Base-by-base conservation (phyloP, 169 alveolate genomes). In the Plasmodium gonderi region DNA sequence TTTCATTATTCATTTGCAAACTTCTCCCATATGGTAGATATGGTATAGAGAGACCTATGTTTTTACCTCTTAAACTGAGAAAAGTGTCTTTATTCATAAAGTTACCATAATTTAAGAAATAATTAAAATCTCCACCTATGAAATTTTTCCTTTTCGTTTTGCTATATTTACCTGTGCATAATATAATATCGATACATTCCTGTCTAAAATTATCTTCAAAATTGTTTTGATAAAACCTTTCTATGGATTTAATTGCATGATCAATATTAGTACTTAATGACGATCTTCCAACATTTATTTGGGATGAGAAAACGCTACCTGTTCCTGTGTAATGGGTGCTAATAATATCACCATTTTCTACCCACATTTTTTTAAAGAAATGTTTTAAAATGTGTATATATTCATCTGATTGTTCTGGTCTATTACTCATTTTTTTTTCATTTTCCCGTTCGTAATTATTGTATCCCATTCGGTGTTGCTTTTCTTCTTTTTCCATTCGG, bases 261-360 rank as follows among this genome's bases (percentile, higher is more conserved):
- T 96, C 97, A 42, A 98, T 94, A 72, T 96, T 94, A 0, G 98
- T 98, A 75, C 95, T 94, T 65, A 98, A 89, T 38, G 98, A 96
- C 69, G 97, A 95, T 72, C 97, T 96, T 44, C 98, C 98, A 12
- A 97, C 96, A 94, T 97, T 97, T 6, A 99, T 98, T 14, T 97
- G 99, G 45, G 97, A 96, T 14, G 99, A 96, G 49, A 96, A 97
- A 23, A 97, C 98, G 54, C 99, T 97, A 11, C 98, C 98, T 11
- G 99, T 98, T n/a, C 99, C 99, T 2, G 99, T 95, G 93, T 98
- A 97, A 76, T 97, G 96, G 47, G 96, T 95, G 80, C 98, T 97
- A 8, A 98, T 94, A 77, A 93, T 94, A 91, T 98, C 99, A 7
- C 99, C 99, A 91, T 97, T 97, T 74, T 96, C 98, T 31, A 98